These are phyloP conservation scores for Ensete ventricosum DNA, from an alignment of 176 grass and related monocot species.

Conservation along the genomic window DNA sequence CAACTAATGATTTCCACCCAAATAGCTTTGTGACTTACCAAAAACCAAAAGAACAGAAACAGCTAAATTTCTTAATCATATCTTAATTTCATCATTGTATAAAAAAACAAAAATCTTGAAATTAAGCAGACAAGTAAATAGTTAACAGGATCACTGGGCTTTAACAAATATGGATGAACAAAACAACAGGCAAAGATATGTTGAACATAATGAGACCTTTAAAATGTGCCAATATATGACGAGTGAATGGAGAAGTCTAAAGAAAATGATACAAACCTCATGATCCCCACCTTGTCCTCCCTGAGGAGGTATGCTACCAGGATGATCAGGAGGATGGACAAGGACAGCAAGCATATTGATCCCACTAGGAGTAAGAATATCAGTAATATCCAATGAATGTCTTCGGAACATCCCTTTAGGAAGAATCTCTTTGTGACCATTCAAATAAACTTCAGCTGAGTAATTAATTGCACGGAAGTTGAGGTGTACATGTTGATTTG, in stretches of 20 bases:
- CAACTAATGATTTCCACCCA: neutral
- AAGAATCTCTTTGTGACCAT: constrained; percentile 70
- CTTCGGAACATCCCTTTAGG: constrained; percentile 96
- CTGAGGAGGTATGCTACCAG: constrained; percentile 72
- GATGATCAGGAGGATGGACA: constrained; percentile 89
- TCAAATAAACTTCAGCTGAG: constrained; percentile 81
- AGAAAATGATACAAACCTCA: constrained; percentile 42
- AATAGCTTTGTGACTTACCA: neutral
- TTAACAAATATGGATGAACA: too few relatives aligned
- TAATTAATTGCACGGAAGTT: constrained; percentile 97
- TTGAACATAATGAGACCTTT: neutral
- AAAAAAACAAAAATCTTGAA: too few relatives aligned
- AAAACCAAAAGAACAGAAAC: neutral
- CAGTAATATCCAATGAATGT: constrained; percentile 76
- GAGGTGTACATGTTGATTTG: constrained; percentile 66
- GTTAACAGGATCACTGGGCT: too few relatives aligned
- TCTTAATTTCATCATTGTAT: too few relatives aligned
- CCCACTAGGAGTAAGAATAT: constrained; percentile 68
- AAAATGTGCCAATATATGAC: neutral
- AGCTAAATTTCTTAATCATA: neutral
- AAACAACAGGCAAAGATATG: neutral
- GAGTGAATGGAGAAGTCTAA: neutral
- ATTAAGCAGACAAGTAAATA: too few relatives aligned
- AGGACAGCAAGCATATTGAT: constrained; percentile 83
- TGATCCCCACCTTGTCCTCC: constrained; percentile 97